These are phyloP conservation scores for Acer negundo DNA, from an alignment of 345 rosid species.

Conservation along the genomic window DNA sequence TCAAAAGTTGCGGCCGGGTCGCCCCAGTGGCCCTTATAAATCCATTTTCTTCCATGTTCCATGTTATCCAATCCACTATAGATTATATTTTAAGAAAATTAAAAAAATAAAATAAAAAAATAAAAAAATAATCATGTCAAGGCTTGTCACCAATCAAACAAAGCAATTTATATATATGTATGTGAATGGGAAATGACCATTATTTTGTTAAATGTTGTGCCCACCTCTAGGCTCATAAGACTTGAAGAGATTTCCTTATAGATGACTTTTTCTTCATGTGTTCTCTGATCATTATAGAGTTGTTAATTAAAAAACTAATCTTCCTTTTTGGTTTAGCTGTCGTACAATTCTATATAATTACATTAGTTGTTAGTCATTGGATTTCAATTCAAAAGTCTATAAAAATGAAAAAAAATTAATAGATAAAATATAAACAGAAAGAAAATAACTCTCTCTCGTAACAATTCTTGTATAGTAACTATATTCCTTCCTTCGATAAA, in stretches of 20 bases:
- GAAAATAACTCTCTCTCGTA: no score
- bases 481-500: not conserved
- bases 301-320: not conserved
- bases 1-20: conserved; percentile 14
- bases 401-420: no score
- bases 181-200: not conserved
- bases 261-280: not conserved
- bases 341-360: no score
- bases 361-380: no score
- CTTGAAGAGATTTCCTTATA: not conserved
- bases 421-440: no score
- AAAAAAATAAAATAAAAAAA: no score
- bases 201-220: not conserved
- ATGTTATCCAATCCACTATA: conserved; percentile 16
- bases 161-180: not conserved
- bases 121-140: not conserved
- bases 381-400: no score
- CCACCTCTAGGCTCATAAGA: not conserved
- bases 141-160: conserved; percentile 4
- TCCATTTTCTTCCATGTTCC: conserved; percentile 2
- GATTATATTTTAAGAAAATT: no score
- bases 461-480: no score
- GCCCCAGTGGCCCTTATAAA: not conserved
- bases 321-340: not conserved
- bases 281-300: not conserved